Percentiles rank a stretch among this genome's conserved stretches.
Conservation (phyloP, 2,329 filamentous ascomycete species). For the Ceratocystis huliohia region DNA sequence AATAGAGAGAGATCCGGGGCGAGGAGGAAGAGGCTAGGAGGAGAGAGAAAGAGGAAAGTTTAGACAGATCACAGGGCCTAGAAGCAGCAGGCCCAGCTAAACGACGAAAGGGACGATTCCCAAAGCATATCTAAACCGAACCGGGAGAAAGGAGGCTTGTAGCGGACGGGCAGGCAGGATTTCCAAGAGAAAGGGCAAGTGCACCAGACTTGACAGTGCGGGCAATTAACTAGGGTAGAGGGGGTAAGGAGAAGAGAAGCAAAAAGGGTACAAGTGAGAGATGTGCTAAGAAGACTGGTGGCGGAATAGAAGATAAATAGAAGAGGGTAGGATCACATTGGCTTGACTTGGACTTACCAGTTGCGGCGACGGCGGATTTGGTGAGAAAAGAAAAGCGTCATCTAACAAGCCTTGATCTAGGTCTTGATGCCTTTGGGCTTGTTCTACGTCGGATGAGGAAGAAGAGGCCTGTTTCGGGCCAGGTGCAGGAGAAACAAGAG, state of each 20-base stretch:
- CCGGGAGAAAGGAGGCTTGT: neutral
- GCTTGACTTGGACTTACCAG: neutral
- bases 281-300: neutral
- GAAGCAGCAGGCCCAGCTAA: neutral
- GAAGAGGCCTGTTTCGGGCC: neutral
- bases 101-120: neutral
- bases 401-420: neutral
- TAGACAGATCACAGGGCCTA: constrained; percentile 10
- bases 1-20: neutral
- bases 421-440: neutral
- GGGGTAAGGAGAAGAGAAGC: neutral
- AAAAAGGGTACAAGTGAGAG: neutral
- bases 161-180: neutral
- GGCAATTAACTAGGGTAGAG: neutral
- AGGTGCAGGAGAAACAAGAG: constrained; percentile 1
- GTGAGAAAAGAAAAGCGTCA: neutral
- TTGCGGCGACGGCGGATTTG: constrained; percentile 1
- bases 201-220: neutral
- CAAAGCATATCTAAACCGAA: neutral
- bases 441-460: neutral
- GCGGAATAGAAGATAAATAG: neutral
- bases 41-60: constrained; percentile 4
- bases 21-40: constrained; percentile 1
- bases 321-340: neutral
- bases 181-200: neutral